Base-by-base conservation (phyloP, 768 basidiomycete species). In the Clathrus columnatus region DNA sequence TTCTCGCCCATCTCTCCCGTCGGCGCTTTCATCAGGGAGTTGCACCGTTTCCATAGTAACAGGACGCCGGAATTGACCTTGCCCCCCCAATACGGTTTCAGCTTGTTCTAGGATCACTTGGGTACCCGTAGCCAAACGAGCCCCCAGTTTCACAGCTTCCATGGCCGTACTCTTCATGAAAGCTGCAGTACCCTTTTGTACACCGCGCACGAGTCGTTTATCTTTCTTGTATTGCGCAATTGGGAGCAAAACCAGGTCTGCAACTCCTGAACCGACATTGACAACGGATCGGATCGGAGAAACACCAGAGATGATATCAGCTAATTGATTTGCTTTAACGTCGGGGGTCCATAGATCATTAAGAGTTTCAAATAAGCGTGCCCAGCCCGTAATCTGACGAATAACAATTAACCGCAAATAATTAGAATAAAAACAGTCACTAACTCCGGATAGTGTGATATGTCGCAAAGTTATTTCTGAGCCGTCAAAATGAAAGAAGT, bases 321-420 rank as follows among this genome's bases (percentile, higher is more conserved):
- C 91, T 10, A 99, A 80, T 65, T 99, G 96, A 7, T 96, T 97
- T 11, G 96, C 93, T 68, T 97, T 98, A 51, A 99, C 96, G 68
- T 99, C 96, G 4, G 96, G 96, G 0, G 96, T 97, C 96, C 96
- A 99, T 23, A 98, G 73, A 64, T 98, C 95, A 62, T 98, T 96
- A n/a, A 99, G 73, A 44, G 89, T 79, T 61, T 93, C 88, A 60
- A 91, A 92, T 28, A 98, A 73, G 45, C 84, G 81, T 7, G 87
- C 74, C 90, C 91, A 93, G n/a, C 94, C 94, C 16, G 88, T 87
- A 45, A 97, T 79, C 95, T 98, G 62, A 20, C 26, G 10, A 32
- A 36, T 20, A 11, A 11, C 20, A 27, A 24, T 48, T 20, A 47
- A 20, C n/a, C n/a, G n/a, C n/a, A 27, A 29, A 21, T 1, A 50